phyloP scores from a whole-genome alignment of 1,284 basidiomycete genomes.

The Phylloboletellus chloephorus region DNA sequence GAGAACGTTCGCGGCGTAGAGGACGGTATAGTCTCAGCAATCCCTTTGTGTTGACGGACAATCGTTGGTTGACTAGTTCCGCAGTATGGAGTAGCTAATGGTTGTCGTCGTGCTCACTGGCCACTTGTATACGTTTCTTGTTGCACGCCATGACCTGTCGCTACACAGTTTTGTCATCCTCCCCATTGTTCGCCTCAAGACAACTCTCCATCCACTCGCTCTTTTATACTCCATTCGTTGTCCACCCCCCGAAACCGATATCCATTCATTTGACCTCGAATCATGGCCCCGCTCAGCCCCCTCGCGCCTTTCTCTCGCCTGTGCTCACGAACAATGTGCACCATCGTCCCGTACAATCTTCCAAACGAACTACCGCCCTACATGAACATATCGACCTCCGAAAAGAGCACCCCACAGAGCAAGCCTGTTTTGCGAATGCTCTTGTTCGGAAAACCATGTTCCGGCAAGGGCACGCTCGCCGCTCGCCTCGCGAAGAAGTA shows the following conservation, averaged over 20 bases:
- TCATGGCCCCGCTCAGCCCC: constrained; percentile 10
- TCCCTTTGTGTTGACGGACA: constrained; percentile 23
- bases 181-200: constrained; percentile 22
- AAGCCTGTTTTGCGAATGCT: constrained; percentile 54
- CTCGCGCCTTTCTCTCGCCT: constrained; percentile 3
- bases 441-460: constrained; percentile 78
- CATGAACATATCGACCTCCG: constrained; percentile 15
- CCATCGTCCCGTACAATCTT: constrained; percentile 17
- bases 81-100: constrained; percentile 19
- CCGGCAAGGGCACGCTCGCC: constrained; percentile 75
- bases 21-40: constrained; percentile 50
- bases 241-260: background rate
- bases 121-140: constrained; percentile 49
- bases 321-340: constrained; percentile 2
- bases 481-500: constrained; percentile 66
- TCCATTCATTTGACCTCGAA: background rate
- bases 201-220: constrained; percentile 5
- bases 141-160: constrained; percentile 11
- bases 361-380: constrained; percentile 18
- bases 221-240: background rate
- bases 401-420: constrained; percentile 10
- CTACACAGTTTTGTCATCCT: constrained; percentile 11
- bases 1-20: constrained; percentile 43
- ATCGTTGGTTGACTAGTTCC: constrained; percentile 1
- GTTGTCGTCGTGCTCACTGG: constrained; percentile 40